Evolutionary conservation across 768 basidiomycete species (phyloP).

Genomic region (Boletus vermiculosoides): DNA sequence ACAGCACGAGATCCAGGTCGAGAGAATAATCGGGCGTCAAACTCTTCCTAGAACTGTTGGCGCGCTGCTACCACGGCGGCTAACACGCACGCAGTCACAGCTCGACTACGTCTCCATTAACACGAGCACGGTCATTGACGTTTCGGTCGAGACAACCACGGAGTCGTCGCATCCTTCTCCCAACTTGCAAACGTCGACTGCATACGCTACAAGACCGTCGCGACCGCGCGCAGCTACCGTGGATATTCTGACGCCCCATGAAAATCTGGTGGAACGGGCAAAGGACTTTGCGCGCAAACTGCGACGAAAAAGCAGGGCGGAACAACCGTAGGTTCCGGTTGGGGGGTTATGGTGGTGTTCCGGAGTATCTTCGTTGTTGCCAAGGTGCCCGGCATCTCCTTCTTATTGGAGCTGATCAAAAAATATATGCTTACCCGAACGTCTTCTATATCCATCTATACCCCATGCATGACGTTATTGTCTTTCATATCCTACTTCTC

Average conservation of each 20-base stretch:
- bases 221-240: conserved; percentile 38
- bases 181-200: conserved; percentile 15
- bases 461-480: conserved; percentile 13
- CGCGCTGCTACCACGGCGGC: conserved; percentile 44
- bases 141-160: conserved; percentile 46
- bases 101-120: conserved; percentile 34
- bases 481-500: conserved; percentile 12
- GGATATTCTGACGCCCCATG: conserved; percentile 27
- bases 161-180: conserved; percentile 7
- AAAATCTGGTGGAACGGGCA: conserved; percentile 37
- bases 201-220: conserved; percentile 25
- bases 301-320: conserved; percentile 37
- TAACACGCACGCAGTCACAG: conserved; percentile 43
- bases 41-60: conserved; percentile 43
- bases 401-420: conserved; percentile 13
- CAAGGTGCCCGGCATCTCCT: conserved; percentile 24
- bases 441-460: conserved; percentile 27
- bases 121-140: conserved; percentile 41
- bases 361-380: conserved; percentile 23
- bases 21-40: conserved; percentile 44
- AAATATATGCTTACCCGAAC: conserved; percentile 16
- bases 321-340: conserved; percentile 7
- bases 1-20: conserved; percentile 48
- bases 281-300: conserved; percentile 45
- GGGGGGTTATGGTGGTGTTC: conserved; percentile 23